phyloP scores from a whole-genome alignment of 768 basidiomycete species.

The Crucibulum laeve region DNA sequence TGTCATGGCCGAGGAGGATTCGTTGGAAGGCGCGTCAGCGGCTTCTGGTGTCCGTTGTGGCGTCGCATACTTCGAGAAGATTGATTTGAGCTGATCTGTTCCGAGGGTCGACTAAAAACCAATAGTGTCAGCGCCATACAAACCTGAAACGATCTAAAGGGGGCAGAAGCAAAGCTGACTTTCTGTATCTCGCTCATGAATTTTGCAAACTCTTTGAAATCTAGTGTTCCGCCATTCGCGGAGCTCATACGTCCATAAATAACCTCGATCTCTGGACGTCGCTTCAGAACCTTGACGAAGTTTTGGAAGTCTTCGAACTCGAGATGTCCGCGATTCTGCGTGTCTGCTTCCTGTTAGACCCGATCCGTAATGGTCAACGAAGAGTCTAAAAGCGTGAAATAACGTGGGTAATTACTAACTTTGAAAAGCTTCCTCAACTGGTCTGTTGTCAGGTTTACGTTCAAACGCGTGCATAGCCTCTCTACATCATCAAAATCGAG shows the following conservation, averaged over 20 bases:
- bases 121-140: background rate
- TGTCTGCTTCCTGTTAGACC: constrained; percentile 61
- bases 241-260: constrained; percentile 47
- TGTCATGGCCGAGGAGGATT: constrained; percentile 31
- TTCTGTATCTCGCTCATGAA: constrained; percentile 48
- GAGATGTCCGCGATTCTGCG: constrained; percentile 49
- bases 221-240: constrained; percentile 27
- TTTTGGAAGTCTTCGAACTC: constrained; percentile 79
- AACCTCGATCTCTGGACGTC: constrained; percentile 72
- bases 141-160: background rate
- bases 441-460: constrained; percentile 57
- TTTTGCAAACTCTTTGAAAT: constrained; percentile 35
- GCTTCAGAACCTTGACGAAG: constrained; percentile 83
- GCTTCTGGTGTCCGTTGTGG: constrained; percentile 23
- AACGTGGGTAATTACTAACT: constrained; percentile 28
- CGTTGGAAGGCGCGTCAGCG: constrained; percentile 6
- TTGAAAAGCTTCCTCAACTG: constrained; percentile 60
- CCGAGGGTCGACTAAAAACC: constrained; percentile 31
- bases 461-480: constrained; percentile 66
- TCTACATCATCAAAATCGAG: constrained; percentile 74
- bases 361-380: constrained; percentile 3
- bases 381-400: background rate
- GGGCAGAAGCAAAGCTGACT: constrained; percentile 19
- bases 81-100: constrained; percentile 24
- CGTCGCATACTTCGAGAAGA: constrained; percentile 36